Percentiles rank a stretch among this genome's conserved stretches.
phyloP scores from a whole-genome alignment of 2,329 filamentous ascomycete species.

The Alternaria arborescens region DNA sequence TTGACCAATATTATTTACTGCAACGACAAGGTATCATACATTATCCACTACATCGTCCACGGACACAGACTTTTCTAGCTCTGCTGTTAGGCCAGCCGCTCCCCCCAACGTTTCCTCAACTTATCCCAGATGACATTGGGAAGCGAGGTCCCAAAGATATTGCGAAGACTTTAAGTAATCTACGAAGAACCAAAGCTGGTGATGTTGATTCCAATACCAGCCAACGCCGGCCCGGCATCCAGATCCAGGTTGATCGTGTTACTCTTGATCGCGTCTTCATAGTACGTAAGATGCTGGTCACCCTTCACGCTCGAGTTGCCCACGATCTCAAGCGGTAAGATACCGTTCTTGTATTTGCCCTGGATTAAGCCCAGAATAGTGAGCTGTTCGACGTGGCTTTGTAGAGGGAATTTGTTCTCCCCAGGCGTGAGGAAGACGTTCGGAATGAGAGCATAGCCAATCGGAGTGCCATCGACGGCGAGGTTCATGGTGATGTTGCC shows the following conservation, averaged over 20 bases:
- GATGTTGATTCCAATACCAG: constrained; percentile 37
- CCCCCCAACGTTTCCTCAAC: not conserved
- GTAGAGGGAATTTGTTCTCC: constrained; percentile 63
- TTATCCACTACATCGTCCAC: not conserved
- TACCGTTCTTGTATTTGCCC: constrained; percentile 62
- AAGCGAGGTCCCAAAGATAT: not conserved
- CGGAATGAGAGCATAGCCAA: constrained; percentile 67
- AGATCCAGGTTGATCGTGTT: constrained; percentile 63
- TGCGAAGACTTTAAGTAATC: not conserved
- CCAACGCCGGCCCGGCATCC: constrained; percentile 49
- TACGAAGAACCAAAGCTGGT: constrained; percentile 20
- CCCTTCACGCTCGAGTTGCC: constrained; percentile 62
- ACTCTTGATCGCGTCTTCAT: constrained; percentile 62
- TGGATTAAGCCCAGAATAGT: constrained; percentile 58
- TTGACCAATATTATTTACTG: not conserved
- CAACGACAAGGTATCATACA: constrained; percentile 9
- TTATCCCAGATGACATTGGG: not conserved
- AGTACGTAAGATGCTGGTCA: constrained; percentile 65
- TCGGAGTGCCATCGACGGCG: constrained; percentile 59
- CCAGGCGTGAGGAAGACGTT: constrained; percentile 68
- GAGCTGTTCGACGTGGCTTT: constrained; percentile 62
- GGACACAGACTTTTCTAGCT: not conserved
- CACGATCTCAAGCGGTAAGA: constrained; percentile 64
- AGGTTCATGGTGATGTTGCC: constrained; percentile 71
- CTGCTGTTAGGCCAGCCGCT: not conserved